These are phyloP conservation scores for Saturnispora hagleri DNA, from an alignment of 805 yeast genomes.

Conservation along the genomic window DNA sequence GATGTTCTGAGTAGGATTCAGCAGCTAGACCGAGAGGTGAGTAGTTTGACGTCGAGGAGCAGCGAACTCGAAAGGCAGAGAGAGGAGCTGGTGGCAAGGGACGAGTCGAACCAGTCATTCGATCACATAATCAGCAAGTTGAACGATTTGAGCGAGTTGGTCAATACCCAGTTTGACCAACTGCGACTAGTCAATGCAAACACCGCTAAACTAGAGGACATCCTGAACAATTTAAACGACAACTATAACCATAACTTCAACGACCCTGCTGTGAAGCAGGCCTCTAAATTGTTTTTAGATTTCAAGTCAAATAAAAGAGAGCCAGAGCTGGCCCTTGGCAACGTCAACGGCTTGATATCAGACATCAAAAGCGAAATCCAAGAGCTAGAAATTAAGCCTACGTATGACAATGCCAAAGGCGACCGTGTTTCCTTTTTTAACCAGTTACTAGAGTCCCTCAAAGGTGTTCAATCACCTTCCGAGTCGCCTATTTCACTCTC, in stretches of 20 bases:
- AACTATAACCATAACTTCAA: slow-evolving; percentile 79
- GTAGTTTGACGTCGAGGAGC: slow-evolving; percentile 18
- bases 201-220: slow-evolving; percentile 30
- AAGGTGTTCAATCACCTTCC: not conserved
- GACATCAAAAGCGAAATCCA: not conserved
- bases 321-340: not conserved
- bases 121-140: slow-evolving; percentile 6
- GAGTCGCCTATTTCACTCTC: not conserved
- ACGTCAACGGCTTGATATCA: not conserved
- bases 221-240: slow-evolving; percentile 40
- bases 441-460: not conserved
- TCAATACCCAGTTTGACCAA: slow-evolving; percentile 5
- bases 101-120: not conserved
- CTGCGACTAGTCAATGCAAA: not conserved
- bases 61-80: slow-evolving; percentile 12
- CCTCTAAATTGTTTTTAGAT: slow-evolving; percentile 48
- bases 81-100: not conserved
- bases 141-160: slow-evolving; percentile 12
- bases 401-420: not conserved
- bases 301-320: slow-evolving; percentile 19
- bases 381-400: not conserved
- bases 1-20: slow-evolving; percentile 14
- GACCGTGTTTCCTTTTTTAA: not conserved
- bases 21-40: not conserved
- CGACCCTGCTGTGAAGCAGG: slow-evolving; percentile 75